Percentiles rank a stretch among this genome's conserved stretches.
phyloP scores from a whole-genome alignment of 2,329 filamentous ascomycete species.

The Zymoseptoria tritici region DNA sequence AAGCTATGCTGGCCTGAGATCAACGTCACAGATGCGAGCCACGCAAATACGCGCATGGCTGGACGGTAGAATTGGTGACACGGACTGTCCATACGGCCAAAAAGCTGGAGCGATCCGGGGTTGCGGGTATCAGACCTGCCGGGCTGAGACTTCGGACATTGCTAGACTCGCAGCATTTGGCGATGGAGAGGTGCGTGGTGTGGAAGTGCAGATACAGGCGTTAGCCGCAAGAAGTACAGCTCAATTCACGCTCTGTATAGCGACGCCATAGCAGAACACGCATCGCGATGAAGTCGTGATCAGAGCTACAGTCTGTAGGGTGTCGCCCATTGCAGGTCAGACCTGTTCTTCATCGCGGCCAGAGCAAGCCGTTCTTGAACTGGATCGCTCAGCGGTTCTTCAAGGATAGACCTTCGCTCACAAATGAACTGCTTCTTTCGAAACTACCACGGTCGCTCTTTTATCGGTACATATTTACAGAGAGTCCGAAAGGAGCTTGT shows the following conservation, averaged over 20 bases:
- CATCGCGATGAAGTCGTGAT: not conserved
- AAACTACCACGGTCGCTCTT: constrained; percentile 11
- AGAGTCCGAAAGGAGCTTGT: constrained; percentile 95
- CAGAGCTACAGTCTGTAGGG: too few relatives aligned
- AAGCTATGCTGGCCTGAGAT: not conserved
- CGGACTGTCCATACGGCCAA: not conserved
- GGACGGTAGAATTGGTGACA: not conserved
- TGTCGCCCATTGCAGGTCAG: not conserved
- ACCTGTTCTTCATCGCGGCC: too few relatives aligned
- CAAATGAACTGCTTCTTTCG: constrained; percentile 9
- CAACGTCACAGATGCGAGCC: not conserved
- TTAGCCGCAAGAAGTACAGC: too few relatives aligned
- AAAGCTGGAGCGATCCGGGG: not conserved
- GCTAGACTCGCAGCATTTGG: not conserved
- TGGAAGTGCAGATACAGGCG: not conserved
- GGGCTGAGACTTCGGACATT: not conserved
- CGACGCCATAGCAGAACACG: not conserved
- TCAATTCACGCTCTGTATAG: not conserved
- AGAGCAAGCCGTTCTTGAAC: not conserved
- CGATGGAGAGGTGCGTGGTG: not conserved
- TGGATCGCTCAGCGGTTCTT: not conserved
- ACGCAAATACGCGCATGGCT: not conserved
- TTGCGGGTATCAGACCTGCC: not conserved
- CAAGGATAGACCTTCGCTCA: not conserved
- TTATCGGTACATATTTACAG: constrained; percentile 61